Conservation (phyloP, 805 yeast genomes). For the Candida ficus region DNA sequence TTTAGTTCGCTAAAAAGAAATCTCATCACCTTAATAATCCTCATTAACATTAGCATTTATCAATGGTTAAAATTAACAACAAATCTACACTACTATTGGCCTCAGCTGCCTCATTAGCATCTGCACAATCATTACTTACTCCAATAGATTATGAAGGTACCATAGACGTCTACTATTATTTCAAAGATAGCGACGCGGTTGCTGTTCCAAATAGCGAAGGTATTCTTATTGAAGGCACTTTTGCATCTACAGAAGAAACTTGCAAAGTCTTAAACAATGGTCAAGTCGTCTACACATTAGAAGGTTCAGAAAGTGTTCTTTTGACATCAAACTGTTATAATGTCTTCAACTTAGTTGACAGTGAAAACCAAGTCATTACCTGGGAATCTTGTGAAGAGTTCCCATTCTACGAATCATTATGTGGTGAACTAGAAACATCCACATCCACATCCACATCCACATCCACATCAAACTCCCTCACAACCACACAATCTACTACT, state of each 20-base stretch:
- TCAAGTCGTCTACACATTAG: constrained; percentile 18
- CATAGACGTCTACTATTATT: constrained; percentile 18
- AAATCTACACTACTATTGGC: constrained; percentile 3
- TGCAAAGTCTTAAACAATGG: constrained; percentile 16
- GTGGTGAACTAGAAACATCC: constrained; percentile 4
- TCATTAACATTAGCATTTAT: no score
- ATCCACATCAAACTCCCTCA: background rate
- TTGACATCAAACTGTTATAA: constrained; percentile 22
- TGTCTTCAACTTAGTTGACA: constrained; percentile 19
- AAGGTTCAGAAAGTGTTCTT: constrained; percentile 12
- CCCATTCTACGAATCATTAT: constrained; percentile 19
- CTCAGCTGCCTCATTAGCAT: constrained; percentile 15
- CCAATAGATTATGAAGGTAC: constrained; percentile 16
- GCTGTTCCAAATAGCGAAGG: constrained; percentile 12
- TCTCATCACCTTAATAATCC: background rate
- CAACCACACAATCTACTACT: background rate
- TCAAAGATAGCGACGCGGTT: constrained; percentile 14
- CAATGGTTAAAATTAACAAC: constrained; percentile 8
- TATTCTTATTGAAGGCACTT: constrained; percentile 13
- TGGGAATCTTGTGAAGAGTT: constrained; percentile 24
- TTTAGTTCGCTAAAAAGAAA: background rate
- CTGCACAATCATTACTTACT: constrained; percentile 15
- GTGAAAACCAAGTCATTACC: constrained; percentile 9
- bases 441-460: background rate
- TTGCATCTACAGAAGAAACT: constrained; percentile 8